Evolutionary conservation across 306 rosid species (phyloP), one percentile per base, ranked within the genome.

Genomic region (Prunus mongolica): DNA sequence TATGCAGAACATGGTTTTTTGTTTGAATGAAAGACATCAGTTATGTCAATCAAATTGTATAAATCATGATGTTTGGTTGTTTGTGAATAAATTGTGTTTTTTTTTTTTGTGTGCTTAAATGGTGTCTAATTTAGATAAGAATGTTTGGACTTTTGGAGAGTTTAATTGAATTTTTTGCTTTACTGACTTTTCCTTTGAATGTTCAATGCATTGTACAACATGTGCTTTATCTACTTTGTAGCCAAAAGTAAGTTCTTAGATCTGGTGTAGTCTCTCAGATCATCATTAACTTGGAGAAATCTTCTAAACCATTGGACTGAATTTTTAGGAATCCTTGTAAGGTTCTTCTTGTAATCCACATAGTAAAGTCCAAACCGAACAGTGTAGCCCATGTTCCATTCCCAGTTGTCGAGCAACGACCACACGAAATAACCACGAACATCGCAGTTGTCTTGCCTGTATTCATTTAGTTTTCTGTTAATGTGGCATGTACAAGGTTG

Each of bases 351-450:
- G 87, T 84, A 94, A 80, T 92, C 97, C 30, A 92, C 96, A 58
- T 86, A 94, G 81, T 90, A 94, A 50, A 94, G 97, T 11, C 96
- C 98, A 56, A 94, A 94, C 6, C 97, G 86, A n/a, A 87, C 93
- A 8, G 91, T 89, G 60, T 86, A 94, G 34, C 98, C 98, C 87
- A 83, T 18, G 82, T 94, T 94, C 97, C 98, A 94, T 74, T 94
- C 95, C 98, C 98, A 94, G 75, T 91, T 94, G 79, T 94, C 98
- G 41, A 94, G 96, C 83, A 94, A 83, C 30, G 98, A 92, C 98
- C 98, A 94, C 69, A 88, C 96, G 67, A 88, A 94, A 83, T 94
- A 94, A 65, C 98, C 98, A 2, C 80, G 82, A 3, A 94, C 89
- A 63, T 94, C 86, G 67, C 97, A 92, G 65, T 80, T 80, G 60